phyloP scores from a whole-genome alignment of 2,329 filamentous ascomycete genomes.

The Verticillium zaregamsianum region DNA sequence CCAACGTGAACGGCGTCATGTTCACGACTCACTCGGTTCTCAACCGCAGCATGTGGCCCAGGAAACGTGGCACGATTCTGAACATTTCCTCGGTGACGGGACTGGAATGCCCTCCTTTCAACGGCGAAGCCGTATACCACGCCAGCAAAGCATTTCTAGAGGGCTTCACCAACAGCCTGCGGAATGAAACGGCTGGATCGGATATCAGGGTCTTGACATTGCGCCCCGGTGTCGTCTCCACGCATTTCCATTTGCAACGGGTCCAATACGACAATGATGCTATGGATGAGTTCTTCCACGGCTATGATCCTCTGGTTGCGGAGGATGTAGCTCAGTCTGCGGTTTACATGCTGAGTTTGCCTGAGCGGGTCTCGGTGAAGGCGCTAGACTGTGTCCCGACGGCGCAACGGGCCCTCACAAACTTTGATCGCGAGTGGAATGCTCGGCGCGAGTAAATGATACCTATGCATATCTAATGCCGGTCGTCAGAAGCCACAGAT shows the following conservation, averaged over 20 bases:
- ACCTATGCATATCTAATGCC: too few relatives aligned
- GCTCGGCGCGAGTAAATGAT: background rate
- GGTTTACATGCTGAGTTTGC: conserved; percentile 35
- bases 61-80: conserved; percentile 34
- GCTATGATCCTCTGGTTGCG: conserved; percentile 28
- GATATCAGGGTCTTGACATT: conserved; percentile 42
- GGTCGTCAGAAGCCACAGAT: too few relatives aligned
- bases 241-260: conserved; percentile 41
- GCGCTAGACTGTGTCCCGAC: conserved; percentile 42
- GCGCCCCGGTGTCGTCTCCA: conserved; percentile 42
- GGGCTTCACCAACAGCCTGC: conserved; percentile 42
- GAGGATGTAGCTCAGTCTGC: conserved; percentile 38
- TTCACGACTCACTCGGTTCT: conserved; percentile 38
- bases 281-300: conserved; percentile 32
- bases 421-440: background rate
- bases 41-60: conserved; percentile 34
- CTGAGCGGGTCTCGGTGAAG: conserved; percentile 32
- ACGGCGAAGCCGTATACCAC: conserved; percentile 45
- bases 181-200: conserved; percentile 40
- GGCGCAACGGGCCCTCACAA: background rate
- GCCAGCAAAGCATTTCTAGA: conserved; percentile 42
- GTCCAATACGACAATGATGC: conserved; percentile 35
- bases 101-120: conserved; percentile 42
- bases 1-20: conserved; percentile 45
- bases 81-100: conserved; percentile 44